phyloP scores from a whole-genome alignment of 768 basidiomycete species.

The Lactarius psammicola region DNA sequence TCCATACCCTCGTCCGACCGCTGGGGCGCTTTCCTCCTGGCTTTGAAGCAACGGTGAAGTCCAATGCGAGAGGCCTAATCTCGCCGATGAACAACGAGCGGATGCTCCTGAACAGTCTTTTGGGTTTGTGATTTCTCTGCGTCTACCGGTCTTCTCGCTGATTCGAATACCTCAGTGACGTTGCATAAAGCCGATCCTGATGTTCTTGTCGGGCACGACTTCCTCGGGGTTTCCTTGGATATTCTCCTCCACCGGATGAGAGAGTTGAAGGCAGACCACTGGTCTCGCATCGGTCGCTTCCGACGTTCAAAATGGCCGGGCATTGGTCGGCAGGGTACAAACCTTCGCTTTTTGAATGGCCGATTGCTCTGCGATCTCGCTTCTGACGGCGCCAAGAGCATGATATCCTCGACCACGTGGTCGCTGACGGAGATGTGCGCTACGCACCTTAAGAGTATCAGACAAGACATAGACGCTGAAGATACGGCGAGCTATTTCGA shows the following conservation, averaged over 20 bases:
- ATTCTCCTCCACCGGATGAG: constrained; percentile 89
- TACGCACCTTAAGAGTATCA: constrained; percentile 78
- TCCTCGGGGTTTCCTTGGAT: constrained; percentile 85
- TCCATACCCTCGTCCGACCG: constrained; percentile 88
- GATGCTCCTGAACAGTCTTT: constrained; percentile 76
- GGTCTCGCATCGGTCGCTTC: constrained; percentile 92
- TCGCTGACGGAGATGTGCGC: constrained; percentile 96
- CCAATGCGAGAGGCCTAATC: constrained; percentile 65
- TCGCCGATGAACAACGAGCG: constrained; percentile 78
- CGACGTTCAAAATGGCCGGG: constrained; percentile 78
- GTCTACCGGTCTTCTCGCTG: neutral
- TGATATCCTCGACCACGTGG: constrained; percentile 98
- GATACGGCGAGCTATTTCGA: constrained; percentile 93
- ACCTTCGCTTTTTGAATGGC: constrained; percentile 79
- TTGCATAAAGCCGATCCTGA: constrained; percentile 92
- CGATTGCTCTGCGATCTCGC: constrained; percentile 89
- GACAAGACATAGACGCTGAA: constrained; percentile 95
- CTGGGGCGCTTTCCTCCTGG: constrained; percentile 82
- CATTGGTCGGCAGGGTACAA: constrained; percentile 79
- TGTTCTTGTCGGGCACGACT: constrained; percentile 92
- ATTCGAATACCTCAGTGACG: constrained; percentile 42
- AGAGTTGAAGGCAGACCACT: constrained; percentile 87
- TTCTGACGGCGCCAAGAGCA: constrained; percentile 92
- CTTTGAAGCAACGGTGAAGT: constrained; percentile 70
- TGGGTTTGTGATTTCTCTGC: constrained; percentile 47